Evolutionary conservation across 2,329 filamentous ascomycete genomes (phyloP).

Genomic region (Fusarium sp.): DNA sequence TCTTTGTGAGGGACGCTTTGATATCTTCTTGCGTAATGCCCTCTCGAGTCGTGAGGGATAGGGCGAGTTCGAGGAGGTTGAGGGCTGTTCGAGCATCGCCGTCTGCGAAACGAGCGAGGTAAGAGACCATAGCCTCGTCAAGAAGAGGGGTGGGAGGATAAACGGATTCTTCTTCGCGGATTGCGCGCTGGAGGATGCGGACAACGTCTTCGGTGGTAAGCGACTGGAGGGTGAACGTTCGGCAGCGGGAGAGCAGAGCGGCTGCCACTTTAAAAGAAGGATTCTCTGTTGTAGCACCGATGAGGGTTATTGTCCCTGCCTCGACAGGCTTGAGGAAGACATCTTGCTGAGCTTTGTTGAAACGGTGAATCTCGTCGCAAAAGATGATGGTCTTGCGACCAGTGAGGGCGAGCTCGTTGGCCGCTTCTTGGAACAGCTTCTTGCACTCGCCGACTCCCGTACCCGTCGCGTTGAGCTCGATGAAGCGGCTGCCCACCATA

Average conservation of each 20-base stretch:
- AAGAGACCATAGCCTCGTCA: constrained; percentile 82
- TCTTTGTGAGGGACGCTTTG: constrained; percentile 89
- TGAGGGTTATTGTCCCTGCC: constrained; percentile 89
- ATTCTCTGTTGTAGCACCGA: constrained; percentile 97
- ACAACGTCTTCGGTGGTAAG: constrained; percentile 81
- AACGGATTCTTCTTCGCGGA: constrained; percentile 71
- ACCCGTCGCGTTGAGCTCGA: constrained; percentile 96
- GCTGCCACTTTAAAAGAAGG: constrained; percentile 94
- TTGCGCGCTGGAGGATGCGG: constrained; percentile 82
- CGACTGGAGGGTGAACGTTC: constrained; percentile 89
- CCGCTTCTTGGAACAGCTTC: constrained; percentile 89
- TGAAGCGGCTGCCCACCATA: constrained; percentile 86
- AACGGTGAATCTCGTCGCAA: constrained; percentile 96
- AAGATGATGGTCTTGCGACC: constrained; percentile 96
- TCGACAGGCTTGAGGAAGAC: constrained; percentile 95
- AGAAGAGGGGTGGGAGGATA: constrained; percentile 71
- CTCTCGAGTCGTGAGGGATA: constrained; percentile 75
- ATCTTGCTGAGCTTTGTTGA: constrained; percentile 93
- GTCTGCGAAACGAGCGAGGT: constrained; percentile 89
- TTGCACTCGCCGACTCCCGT: constrained; percentile 92
- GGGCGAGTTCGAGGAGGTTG: constrained; percentile 91
- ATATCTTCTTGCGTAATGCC: constrained; percentile 82
- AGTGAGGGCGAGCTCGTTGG: constrained; percentile 83
- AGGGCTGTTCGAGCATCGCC: constrained; percentile 94
- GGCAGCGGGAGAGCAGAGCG: constrained; percentile 88